Evolutionary conservation across 306 rosid genomes (phyloP), one percentile per base, ranked within the genome.

Genomic region (Glycine latifolia): DNA sequence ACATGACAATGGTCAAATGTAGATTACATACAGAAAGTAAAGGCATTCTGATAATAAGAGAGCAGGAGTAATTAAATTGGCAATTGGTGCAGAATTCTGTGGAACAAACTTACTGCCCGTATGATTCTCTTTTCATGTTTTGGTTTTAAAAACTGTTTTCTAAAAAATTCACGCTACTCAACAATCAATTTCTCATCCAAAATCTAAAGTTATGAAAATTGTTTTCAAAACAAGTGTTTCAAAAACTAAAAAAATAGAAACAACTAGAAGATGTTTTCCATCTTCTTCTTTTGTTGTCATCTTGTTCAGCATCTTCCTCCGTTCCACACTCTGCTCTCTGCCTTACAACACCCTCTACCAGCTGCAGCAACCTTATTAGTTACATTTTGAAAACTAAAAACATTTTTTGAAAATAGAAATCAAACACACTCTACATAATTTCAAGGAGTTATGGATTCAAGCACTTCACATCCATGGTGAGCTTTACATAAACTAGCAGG

Each of bases 31-130:
- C 33, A 47, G 65, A 56, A 75, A 75, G 46, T 9, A 46, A 35
- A 56, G 17, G 26, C n/a, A 56, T 13, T 68, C 5, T n/a, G 54
- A 52, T 67, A 39, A 59, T 48, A 54, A 35, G 48, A 14, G 69
- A 74, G 46, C 73, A 10, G 39, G 74, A 75, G 39, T 73, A 73
- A 59, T 20, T 66, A 52, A 81, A 54, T 56, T 26, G 33, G 63
- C 52, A 83, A 67, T 13, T 39, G 60, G 26, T 54, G 52, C 16
- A 58, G 62, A 46, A 79, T 17, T 79, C 52, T 54, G 16, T 15
- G 61, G 10, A 80, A 44, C 10, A 74, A 68, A 58, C 63, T 55
- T 39, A 39, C 43, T 4, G 6, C 43, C 5, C 43, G 43, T 39
- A 39, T 39, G 43, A 5, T 39, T 39, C 43, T 39, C 43, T 39